These are phyloP conservation scores for Pythium brachiatum DNA, from an alignment of 352 stramenopile species.

Conservation along the genomic window DNA sequence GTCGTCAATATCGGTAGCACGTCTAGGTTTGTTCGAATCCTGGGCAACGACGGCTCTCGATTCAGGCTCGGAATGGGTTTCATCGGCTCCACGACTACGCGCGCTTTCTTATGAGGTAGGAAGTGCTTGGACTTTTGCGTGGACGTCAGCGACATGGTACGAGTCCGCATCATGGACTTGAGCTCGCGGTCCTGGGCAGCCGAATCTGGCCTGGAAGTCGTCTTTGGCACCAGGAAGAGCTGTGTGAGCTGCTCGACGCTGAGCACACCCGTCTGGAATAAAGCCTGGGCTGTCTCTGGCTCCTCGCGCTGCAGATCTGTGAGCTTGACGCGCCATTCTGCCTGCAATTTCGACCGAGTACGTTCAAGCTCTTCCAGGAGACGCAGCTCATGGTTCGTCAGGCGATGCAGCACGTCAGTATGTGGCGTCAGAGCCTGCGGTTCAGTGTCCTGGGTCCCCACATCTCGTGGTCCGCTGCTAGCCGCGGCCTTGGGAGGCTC, in stretches of 20 bases:
- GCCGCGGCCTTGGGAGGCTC: not conserved
- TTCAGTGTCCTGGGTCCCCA: not conserved
- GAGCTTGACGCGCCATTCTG: slow-evolving; percentile 68
- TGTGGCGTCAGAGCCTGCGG: slow-evolving; percentile 36
- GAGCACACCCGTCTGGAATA: slow-evolving; percentile 26
- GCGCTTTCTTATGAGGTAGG: slow-evolving; percentile 44
- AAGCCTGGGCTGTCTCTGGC: slow-evolving; percentile 24
- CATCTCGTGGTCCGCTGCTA: not conserved
- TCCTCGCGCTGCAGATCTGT: slow-evolving; percentile 46
- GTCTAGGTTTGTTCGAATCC: slow-evolving; percentile 42
- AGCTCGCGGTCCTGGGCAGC: slow-evolving; percentile 21
- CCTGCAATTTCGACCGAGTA: slow-evolving; percentile 61
- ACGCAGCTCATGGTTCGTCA: slow-evolving; percentile 77
- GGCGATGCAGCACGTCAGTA: slow-evolving; percentile 59
- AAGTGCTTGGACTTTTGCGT: slow-evolving; percentile 46
- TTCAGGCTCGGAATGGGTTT: slow-evolving; percentile 3
- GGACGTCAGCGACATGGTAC: slow-evolving; percentile 38
- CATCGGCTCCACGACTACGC: slow-evolving; percentile 1
- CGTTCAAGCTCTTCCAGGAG: slow-evolving; percentile 77
- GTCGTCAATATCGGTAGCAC: slow-evolving; percentile 75
- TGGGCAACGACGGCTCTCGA: slow-evolving; percentile 15
- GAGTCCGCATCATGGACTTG: slow-evolving; percentile 41
- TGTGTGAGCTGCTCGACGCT: slow-evolving; percentile 42
- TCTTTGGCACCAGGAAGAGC: slow-evolving; percentile 31
- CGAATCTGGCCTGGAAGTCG: slow-evolving; percentile 9